These are phyloP conservation scores for Colletotrichum camelliae DNA, from an alignment of 2,329 filamentous ascomycete species.

Conservation along the genomic window DNA sequence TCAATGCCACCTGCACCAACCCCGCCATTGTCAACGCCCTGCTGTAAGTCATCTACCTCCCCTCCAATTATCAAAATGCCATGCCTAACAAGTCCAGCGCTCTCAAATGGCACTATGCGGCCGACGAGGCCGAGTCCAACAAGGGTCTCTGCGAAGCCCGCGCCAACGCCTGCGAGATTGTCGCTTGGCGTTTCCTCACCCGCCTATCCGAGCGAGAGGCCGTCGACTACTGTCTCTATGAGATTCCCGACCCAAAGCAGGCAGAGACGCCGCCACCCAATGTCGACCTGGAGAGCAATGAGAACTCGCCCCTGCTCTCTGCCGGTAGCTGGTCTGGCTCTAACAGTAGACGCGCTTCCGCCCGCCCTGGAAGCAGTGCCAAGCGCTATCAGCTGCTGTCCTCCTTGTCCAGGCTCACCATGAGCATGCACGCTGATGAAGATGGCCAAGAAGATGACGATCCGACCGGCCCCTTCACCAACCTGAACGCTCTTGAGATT, in stretches of 20 bases:
- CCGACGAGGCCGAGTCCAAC: conserved; percentile 62
- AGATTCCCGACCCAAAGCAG: conserved; percentile 60
- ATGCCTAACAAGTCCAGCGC: conserved; percentile 54
- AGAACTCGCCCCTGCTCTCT: conserved; percentile 52
- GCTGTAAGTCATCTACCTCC: conserved; percentile 57
- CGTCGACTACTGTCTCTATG: conserved; percentile 76
- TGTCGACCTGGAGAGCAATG: conserved; percentile 50
- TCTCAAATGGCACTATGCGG: conserved; percentile 76
- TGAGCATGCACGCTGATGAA: conserved; percentile 46
- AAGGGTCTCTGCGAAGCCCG: conserved; percentile 68
- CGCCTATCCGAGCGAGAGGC: conserved; percentile 75
- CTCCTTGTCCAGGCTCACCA: conserved; percentile 62
- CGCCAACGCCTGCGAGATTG: conserved; percentile 79
- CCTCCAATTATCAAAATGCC: neutral
- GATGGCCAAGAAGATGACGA: conserved; percentile 57
- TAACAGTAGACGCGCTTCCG: conserved; percentile 21
- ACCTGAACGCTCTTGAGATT: conserved; percentile 86
- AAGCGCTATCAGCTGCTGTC: conserved; percentile 56
- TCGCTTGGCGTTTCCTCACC: conserved; percentile 79
- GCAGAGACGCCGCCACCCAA: conserved; percentile 22
- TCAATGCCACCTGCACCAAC: conserved; percentile 68
- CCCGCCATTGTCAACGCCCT: conserved; percentile 75
- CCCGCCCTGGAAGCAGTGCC: conserved; percentile 41
- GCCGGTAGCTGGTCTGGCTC: conserved; percentile 30
- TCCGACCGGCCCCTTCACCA: conserved; percentile 74